Percentiles rank a stretch among this genome's conserved stretches.
Evolutionary conservation across 208 protist genomes (phyloP).

Genomic region (Trypanosoma scelopori): DNA sequence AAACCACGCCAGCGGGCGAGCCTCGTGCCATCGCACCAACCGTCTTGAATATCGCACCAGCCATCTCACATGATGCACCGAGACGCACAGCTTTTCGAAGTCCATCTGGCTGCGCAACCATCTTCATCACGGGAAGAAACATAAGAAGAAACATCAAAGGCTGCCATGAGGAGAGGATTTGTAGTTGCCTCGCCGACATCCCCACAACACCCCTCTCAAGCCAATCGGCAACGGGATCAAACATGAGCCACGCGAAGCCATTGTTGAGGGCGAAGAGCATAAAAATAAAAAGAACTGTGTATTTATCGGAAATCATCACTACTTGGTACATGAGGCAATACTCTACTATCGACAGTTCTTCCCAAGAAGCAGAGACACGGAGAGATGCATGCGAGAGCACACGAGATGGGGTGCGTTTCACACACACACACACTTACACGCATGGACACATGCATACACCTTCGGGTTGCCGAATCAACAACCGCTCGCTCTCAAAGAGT

Average conservation of each 20-base stretch:
- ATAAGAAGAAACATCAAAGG: constrained; percentile 70
- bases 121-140: constrained; percentile 74
- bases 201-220: constrained; percentile 68
- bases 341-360: not conserved
- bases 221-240: constrained; percentile 78
- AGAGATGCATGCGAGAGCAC: not conserved
- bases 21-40: constrained; percentile 46
- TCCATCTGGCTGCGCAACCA: constrained; percentile 74
- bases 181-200: constrained; percentile 48
- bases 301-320: constrained; percentile 42
- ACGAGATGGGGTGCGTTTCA: not conserved
- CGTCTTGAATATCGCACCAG: constrained; percentile 67
- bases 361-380: not conserved
- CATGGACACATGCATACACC: not conserved
- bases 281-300: constrained; percentile 80
- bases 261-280: constrained; percentile 84
- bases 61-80: constrained; percentile 59
- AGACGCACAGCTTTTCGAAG: constrained; percentile 69
- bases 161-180: constrained; percentile 85
- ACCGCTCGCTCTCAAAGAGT: constrained; percentile 6
- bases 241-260: constrained; percentile 89
- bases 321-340: not conserved
- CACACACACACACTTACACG: constrained; percentile 10
- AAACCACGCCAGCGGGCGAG: constrained; percentile 49
- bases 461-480: not conserved